Base-by-base conservation (phyloP, 352 stramenopile species). In the Phytophthora constricta region DNA sequence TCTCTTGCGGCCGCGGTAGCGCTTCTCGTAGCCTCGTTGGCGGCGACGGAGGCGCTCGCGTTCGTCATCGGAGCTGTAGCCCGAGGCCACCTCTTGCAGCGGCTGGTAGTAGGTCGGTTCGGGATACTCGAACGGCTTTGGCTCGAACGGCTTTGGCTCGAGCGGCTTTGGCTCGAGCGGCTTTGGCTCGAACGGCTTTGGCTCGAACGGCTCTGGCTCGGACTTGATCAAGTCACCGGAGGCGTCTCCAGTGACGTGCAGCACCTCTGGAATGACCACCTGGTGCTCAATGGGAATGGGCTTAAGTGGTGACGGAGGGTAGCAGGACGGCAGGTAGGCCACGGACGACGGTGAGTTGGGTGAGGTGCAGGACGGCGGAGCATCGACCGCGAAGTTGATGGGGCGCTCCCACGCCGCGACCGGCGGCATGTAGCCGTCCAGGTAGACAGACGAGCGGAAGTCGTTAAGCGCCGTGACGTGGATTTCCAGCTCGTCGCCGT, bases 1-100 rank as follows among this genome's bases (percentile, higher is more conserved):
- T 58, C 64, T 70, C 48, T 77, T 78, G 59, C 73, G 79, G 33
- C 57, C 43, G 16, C 76, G 72, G 55, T 84, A 84, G 17, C 62
- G 57, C 49, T 81, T 79, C 53, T 84, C 76, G 58, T 84, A 84
- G 17, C 57, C 48, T 16, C 76, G 65, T 58, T 84, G 76, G 19
- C 76, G 76, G 13, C 57, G 49, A 25, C 76, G 68, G 39, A 80
- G 69, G 13, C 63, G 68, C 25, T 83, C 75, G 31, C 66, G 72
- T n/a, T 73, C 58, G 22, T 62, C 45, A 13, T 68, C 55, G 17
- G 25, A 64, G 1, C 46, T 20, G 4, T 16, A 25, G 16, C 22
- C 39, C 19, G 9, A 41, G 10, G 53, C n/a, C n/a, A n/a, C n/a
- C n/a, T n/a, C n/a, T 39, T n/a, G 65, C 19, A 58, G 10, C 28